These are phyloP conservation scores for Barbarea vulgaris DNA, from an alignment of 345 rosid species.

Conservation along the genomic window DNA sequence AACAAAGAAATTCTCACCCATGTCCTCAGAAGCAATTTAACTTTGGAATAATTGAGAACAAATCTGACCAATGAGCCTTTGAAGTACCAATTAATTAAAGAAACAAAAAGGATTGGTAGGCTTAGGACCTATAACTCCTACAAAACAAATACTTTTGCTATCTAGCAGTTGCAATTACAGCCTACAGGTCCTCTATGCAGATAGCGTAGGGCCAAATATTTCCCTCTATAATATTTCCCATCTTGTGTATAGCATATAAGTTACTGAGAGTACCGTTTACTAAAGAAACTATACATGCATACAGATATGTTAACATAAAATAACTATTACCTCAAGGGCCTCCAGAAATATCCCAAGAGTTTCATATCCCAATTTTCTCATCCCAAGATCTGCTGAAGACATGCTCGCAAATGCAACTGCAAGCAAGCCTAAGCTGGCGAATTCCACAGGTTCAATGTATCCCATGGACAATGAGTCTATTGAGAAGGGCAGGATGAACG, in stretches of 20 bases:
- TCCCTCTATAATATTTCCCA: background rate
- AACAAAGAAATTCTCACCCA: background rate
- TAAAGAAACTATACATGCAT: conserved; percentile 4
- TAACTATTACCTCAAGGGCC: conserved; percentile 67
- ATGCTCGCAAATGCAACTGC: conserved; percentile 80
- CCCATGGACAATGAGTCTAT: conserved; percentile 58
- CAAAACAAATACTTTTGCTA: background rate
- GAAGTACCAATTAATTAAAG: conserved; percentile 17
- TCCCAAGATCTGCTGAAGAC: conserved; percentile 78
- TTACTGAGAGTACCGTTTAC: conserved; percentile 19
- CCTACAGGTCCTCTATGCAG: background rate
- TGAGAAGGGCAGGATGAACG: conserved; percentile 73
- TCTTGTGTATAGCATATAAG: background rate
- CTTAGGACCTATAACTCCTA: background rate
- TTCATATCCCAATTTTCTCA: conserved; percentile 85
- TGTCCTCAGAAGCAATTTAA: background rate
- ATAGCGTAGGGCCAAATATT: conserved; percentile 15
- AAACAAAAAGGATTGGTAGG: conserved; percentile 9
- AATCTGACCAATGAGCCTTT: conserved; percentile 2
- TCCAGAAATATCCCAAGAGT: conserved; percentile 61
- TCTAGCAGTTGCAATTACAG: conserved; percentile 16
- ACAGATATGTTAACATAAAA: conserved; percentile 11
- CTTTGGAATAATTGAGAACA: conserved; percentile 11
- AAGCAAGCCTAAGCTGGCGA: conserved; percentile 86
- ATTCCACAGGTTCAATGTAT: conserved; percentile 79